A percentile compares a stretch with the other conserved stretches of the same genome.
Conservation (phyloP, 2,329 filamentous ascomycete species). For the Neobulgaria alba region DNA sequence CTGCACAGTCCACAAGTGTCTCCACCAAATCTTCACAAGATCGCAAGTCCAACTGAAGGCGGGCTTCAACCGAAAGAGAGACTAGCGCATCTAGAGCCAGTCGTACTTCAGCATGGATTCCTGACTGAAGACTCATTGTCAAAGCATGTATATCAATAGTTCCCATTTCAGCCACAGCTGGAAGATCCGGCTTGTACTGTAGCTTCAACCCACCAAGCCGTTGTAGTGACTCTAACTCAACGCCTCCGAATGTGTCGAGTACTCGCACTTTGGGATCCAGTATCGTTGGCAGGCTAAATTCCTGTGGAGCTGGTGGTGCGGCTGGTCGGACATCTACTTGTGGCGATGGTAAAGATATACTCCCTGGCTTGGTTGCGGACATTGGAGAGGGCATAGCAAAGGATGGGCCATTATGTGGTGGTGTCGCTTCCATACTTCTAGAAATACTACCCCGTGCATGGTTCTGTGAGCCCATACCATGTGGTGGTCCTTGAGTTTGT, state of each 20-base stretch:
- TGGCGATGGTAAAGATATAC: conserved; percentile 21
- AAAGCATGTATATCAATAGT: conserved; percentile 85
- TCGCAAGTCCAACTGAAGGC: conserved; percentile 55
- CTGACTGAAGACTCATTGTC: conserved; percentile 81
- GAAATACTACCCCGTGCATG: conserved; percentile 45
- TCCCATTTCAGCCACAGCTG: conserved; percentile 68
- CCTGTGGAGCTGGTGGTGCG: conserved; percentile 11
- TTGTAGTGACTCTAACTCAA: conserved; percentile 57
- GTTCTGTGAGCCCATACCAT: conserved; percentile 32
- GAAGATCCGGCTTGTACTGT: conserved; percentile 64
- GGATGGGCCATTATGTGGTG: conserved; percentile 29
- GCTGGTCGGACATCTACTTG: conserved; percentile 13
- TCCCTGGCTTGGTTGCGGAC: conserved; percentile 23
- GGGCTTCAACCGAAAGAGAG: conserved; percentile 51
- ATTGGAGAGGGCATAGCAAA: conserved; percentile 41
- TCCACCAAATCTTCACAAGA: conserved; percentile 85
- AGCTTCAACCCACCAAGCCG: conserved; percentile 52
- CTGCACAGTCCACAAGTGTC: conserved; percentile 79
- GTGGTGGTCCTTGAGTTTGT: conserved; percentile 34
- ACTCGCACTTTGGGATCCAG: conserved; percentile 48
- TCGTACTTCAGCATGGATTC: conserved; percentile 82
- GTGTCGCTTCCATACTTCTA: conserved; percentile 38
- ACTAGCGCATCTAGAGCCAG: conserved; percentile 79
- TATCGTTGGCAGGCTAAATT: conserved; percentile 27
- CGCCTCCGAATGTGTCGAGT: conserved; percentile 58